Evolutionary conservation across 1,284 basidiomycete genomes (phyloP).

Genomic region (Baeospora myosura): DNA sequence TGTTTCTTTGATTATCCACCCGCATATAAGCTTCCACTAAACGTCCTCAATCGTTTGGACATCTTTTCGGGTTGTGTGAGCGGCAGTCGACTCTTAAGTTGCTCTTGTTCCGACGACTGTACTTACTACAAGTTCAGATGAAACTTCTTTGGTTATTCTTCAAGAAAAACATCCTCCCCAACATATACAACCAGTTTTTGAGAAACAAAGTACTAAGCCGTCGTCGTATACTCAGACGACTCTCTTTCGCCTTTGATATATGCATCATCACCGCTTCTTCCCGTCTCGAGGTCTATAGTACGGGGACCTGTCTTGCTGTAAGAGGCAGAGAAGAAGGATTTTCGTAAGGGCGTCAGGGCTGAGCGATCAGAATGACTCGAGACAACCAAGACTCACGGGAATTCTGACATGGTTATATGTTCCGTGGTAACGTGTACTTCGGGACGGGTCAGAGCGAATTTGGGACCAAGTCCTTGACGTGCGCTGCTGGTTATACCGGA

Average conservation of each 20-base stretch:
- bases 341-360: neutral
- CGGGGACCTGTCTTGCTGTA: slow-evolving; percentile 1
- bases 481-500: slow-evolving; percentile 29
- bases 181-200: too few relatives aligned
- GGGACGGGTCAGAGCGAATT: slow-evolving; percentile 30
- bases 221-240: neutral
- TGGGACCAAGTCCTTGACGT: slow-evolving; percentile 21
- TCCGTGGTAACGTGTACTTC: slow-evolving; percentile 56
- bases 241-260: neutral
- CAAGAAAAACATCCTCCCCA: too few relatives aligned
- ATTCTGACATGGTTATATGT: slow-evolving; percentile 43
- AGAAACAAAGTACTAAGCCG: too few relatives aligned
- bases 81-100: too few relatives aligned
- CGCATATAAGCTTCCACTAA: too few relatives aligned
- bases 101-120: too few relatives aligned
- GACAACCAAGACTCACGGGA: slow-evolving; percentile 5
- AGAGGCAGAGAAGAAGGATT: neutral
- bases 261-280: neutral
- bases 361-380: neutral
- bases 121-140: too few relatives aligned
- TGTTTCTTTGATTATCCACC: too few relatives aligned
- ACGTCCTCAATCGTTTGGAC: too few relatives aligned
- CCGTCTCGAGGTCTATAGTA: neutral
- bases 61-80: too few relatives aligned
- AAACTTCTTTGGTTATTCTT: too few relatives aligned